Conservation (phyloP, 208 protist genomes). For the Leptomonas seymouri region DNA sequence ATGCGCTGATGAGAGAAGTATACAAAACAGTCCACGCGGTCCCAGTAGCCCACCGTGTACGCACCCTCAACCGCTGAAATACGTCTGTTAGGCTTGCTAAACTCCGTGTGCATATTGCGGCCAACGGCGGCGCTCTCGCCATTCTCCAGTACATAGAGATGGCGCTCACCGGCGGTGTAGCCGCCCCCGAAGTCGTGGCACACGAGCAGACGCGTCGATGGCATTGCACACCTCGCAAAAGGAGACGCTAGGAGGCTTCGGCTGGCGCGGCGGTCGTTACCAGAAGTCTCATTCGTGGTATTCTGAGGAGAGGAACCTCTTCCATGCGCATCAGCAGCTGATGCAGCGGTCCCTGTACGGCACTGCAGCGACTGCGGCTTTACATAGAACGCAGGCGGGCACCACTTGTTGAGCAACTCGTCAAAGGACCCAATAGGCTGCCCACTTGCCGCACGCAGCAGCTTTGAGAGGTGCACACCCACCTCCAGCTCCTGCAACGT, state of each 20-base stretch:
- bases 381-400: slow-evolving; percentile 20
- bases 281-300: too few relatives aligned
- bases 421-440: slow-evolving; percentile 41
- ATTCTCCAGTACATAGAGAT: slow-evolving; percentile 35
- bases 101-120: slow-evolving; percentile 5
- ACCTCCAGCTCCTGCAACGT: slow-evolving; percentile 16
- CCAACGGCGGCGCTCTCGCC: not conserved
- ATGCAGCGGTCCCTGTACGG: not conserved
- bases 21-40: slow-evolving; percentile 78
- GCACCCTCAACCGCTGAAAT: slow-evolving; percentile 22
- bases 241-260: too few relatives aligned
- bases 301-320: too few relatives aligned
- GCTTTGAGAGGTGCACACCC: slow-evolving; percentile 24
- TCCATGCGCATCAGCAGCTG: not conserved
- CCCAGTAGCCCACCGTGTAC: slow-evolving; percentile 81
- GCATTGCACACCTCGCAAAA: not conserved
- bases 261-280: too few relatives aligned
- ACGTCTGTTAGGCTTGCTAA: not conserved
- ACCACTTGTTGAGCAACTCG: slow-evolving; percentile 30
- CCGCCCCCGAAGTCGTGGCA: slow-evolving; percentile 86
- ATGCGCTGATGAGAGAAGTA: slow-evolving; percentile 91
- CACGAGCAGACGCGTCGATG: slow-evolving; percentile 46
- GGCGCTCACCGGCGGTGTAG: slow-evolving; percentile 55
- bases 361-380: slow-evolving; percentile 14
- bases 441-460: slow-evolving; percentile 27